A percentile compares a stretch with the other conserved stretches of the same genome.
phyloP scores from a whole-genome alignment of 345 rosid species.

The Dipteronia sinensis region DNA sequence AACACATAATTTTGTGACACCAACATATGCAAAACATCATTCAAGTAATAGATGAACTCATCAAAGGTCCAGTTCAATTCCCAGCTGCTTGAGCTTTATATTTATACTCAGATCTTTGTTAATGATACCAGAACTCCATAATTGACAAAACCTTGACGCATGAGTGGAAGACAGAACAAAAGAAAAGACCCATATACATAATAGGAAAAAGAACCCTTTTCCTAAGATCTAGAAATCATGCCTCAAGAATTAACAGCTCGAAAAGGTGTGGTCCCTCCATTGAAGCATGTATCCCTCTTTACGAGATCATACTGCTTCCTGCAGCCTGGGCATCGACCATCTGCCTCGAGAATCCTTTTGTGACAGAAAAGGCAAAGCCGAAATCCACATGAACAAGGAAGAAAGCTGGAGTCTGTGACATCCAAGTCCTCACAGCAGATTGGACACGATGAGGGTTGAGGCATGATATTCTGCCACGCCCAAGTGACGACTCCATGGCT shows the following conservation, averaged over 20 bases:
- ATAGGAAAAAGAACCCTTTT: not conserved
- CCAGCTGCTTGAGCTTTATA: not conserved
- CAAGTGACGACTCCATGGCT: conserved; percentile 18
- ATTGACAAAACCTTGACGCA: conserved; percentile 1
- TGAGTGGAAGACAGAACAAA: not conserved
- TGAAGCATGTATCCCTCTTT: conserved; percentile 14
- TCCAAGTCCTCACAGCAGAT: conserved; percentile 48
- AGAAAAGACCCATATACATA: conserved; percentile 10
- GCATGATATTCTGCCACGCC: conserved; percentile 14
- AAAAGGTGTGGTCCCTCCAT: conserved; percentile 20
- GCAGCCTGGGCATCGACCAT: conserved; percentile 47
- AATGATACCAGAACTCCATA: not conserved
- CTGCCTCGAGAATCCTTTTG: conserved; percentile 37
- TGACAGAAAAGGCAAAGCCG: conserved; percentile 50
- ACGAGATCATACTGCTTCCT: conserved; percentile 30
- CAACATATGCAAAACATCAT: conserved; percentile 5
- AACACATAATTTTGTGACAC: not conserved
- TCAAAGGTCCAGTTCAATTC: not conserved
- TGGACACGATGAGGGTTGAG: conserved; percentile 31
- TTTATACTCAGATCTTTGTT: conserved; percentile 5
- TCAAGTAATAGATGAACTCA: not conserved
- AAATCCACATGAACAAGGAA: conserved; percentile 48
- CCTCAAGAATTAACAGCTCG: conserved; percentile 18
- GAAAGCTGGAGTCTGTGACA: conserved; percentile 42
- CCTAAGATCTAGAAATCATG: conserved; percentile 21